These are phyloP conservation scores for Linnemannia hyalina DNA, from an alignment of 192 early-diverging fungal genomes.

Conservation along the genomic window DNA sequence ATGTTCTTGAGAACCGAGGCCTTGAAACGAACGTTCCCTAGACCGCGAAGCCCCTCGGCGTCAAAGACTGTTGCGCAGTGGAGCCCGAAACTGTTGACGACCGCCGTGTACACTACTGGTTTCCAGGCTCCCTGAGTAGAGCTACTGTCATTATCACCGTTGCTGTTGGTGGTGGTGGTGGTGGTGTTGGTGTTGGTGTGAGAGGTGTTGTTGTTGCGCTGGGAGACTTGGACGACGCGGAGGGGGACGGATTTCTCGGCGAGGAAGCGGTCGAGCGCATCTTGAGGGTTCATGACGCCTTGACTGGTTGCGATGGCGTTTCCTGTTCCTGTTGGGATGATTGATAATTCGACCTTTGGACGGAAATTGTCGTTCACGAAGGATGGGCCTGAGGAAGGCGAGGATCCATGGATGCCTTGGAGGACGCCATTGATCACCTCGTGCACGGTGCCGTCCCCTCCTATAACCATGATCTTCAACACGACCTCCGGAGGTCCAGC, in stretches of 20 bases:
- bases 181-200: too few species aligned
- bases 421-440: constrained; percentile 63
- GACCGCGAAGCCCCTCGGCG: constrained; percentile 41
- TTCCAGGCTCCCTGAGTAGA: constrained; percentile 23
- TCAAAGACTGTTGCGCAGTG: constrained; percentile 64
- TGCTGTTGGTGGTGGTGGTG: not conserved
- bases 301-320: constrained; percentile 63
- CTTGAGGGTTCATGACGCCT: constrained; percentile 39
- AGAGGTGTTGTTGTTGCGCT: constrained; percentile 18
- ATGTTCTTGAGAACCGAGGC: constrained; percentile 53
- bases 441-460: constrained; percentile 66
- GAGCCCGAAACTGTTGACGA: constrained; percentile 66
- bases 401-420: constrained; percentile 14
- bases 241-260: constrained; percentile 34
- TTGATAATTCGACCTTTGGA: constrained; percentile 37
- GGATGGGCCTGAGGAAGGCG: not conserved
- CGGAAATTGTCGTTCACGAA: not conserved
- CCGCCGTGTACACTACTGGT: constrained; percentile 35
- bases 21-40: constrained; percentile 63
- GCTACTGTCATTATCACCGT: not conserved
- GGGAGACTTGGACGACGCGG: constrained; percentile 44
- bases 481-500: not conserved
- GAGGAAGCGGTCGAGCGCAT: constrained; percentile 52
- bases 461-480: constrained; percentile 53
- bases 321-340: constrained; percentile 62